Evolutionary conservation across 495 filamentous ascomycete genomes (phyloP), one percentile per base, ranked within the genome.

Genomic region (Penicillium canariense): DNA sequence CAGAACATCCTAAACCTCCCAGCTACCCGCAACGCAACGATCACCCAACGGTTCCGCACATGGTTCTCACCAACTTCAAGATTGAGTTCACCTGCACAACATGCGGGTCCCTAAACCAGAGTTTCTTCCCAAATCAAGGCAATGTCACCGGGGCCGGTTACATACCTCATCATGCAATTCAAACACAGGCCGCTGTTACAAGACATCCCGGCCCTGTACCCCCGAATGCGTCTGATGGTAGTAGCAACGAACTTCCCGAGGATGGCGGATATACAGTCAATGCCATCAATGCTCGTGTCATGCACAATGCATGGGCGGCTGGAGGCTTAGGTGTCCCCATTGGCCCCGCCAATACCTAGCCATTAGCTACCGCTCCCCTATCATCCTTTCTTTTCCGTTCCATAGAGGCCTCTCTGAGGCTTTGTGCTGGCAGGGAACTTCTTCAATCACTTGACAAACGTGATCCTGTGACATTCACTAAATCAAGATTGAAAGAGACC

Each of bases 1-100:
- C 60, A 11, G 60, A 52, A 12, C 60, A 54, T 5, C 59, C 64
- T 8, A 70, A 69, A 55, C 58, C 58, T 32, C 52, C 61, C 3
- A 48, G 55, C 15, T 73, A 69, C 32, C 43, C 61, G 14, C 59
- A 59, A 22, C 63, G 61, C 12, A 38, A 48, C 39, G 66, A 69
- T 5, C 68, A 70, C 25, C 45, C 62, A n/a, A 54, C 54, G 5
- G 58, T 64, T 20, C 49, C 71, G 10, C 70, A 74, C 32, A 57
- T 72, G 46, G 61, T 70, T 32, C 59, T 75, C 1, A 70, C 71
- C 17, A 71, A 75, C 39, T 77, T 77, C 55, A 77, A 77, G 52
- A 76, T 77, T 32, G 73, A 76, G 22, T 77, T 77, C 22, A 74
- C 73, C 6, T 77, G 73, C 36, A 75, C 71, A 0, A 71, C 67